Base-by-base conservation (phyloP, 1,284 basidiomycete species). In the Austroboletus novae-zelandiae region DNA sequence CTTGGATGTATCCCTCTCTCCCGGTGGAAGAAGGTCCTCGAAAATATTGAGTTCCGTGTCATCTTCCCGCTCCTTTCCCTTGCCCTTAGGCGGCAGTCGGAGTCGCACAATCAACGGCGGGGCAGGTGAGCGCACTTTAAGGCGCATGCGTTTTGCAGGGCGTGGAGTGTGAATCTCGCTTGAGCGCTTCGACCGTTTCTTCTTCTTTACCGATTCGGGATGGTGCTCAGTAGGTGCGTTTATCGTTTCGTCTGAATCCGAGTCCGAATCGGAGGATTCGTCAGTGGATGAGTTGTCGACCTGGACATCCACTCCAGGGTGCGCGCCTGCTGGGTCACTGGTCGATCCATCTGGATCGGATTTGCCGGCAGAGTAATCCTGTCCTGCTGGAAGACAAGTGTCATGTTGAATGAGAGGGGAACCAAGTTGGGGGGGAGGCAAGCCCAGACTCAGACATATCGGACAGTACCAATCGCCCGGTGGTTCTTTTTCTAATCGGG, bases 401-500 rank as follows among this genome's bases (percentile, higher is more conserved):
- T 35, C 42, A 11, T 48, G 52, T 1, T 47, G 58, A 31, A 30
- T 29, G 43, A 55, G 49, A 48, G 54, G 40, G 27, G 57, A 57
- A 37, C 66, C 59, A 41, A 56, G 40, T 47, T 34, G 48, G 18
- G 52, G 57, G 43, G 45, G 64, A 50, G 56, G 55, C 29, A 60
- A 51, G 40, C 64, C 55, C 43, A 69, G 58, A 44, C 66, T 68
- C 29, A 75, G 73, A 59, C 89, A 91, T 37, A 68, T 56, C 30
- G 86, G 86, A 66, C 89, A 91, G 60, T 80, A 76, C 89, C 89
- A 89, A 65, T 75, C 76, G 57, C 90, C 92, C 39, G 82, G 79
- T 1, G 93, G 93, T 17, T 83, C 75, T 55, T 81, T 75, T 48
- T 77, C 74, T 15, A 94, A 72, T 3, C 87, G 83, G 35, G 94